These are phyloP conservation scores for Arthrobotrys megalospora DNA, from an alignment of 2,329 filamentous ascomycete species.

Conservation along the genomic window DNA sequence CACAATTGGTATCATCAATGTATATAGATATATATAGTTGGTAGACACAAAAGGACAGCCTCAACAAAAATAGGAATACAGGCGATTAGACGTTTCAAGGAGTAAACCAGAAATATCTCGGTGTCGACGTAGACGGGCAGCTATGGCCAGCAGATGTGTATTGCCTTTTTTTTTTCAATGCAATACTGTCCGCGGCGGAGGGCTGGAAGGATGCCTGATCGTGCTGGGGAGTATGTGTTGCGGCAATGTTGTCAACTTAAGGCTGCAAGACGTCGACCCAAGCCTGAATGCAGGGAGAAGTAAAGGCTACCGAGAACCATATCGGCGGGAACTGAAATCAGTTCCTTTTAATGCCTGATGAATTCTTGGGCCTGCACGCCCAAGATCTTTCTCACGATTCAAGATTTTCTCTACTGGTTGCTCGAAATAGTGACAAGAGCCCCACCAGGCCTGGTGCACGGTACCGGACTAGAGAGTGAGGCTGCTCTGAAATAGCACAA, in stretches of 20 bases:
- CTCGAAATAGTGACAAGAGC: constrained; percentile 43
- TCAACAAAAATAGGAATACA: constrained; percentile 26
- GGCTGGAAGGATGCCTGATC: background rate
- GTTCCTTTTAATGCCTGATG: constrained; percentile 39
- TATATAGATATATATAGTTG: background rate
- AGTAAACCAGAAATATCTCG: constrained; percentile 40
- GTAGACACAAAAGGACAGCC: background rate
- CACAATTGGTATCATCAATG: background rate
- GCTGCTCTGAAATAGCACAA: constrained; percentile 60
- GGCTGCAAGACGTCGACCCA: constrained; percentile 29
- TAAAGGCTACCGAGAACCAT: constrained; percentile 45
- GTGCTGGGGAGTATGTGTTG: constrained; percentile 10
- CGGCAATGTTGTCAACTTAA: background rate
- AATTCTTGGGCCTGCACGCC: constrained; percentile 1
- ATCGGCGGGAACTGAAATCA: constrained; percentile 51
- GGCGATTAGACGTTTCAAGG: constrained; percentile 51
- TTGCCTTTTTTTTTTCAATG: constrained; percentile 19
- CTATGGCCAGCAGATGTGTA: constrained; percentile 53
- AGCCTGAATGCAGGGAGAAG: constrained; percentile 31
- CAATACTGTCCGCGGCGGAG: constrained; percentile 56
- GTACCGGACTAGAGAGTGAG: constrained; percentile 26
- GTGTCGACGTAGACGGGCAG: constrained; percentile 10
- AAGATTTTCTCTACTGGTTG: constrained; percentile 8
- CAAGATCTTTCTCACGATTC: constrained; percentile 29
- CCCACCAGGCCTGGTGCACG: constrained; percentile 14